A percentile compares a stretch with the other conserved stretches of the same genome.
Evolutionary conservation across 2,329 filamentous ascomycete genomes (phyloP).

Genomic region (Aciculosporium take): DNA sequence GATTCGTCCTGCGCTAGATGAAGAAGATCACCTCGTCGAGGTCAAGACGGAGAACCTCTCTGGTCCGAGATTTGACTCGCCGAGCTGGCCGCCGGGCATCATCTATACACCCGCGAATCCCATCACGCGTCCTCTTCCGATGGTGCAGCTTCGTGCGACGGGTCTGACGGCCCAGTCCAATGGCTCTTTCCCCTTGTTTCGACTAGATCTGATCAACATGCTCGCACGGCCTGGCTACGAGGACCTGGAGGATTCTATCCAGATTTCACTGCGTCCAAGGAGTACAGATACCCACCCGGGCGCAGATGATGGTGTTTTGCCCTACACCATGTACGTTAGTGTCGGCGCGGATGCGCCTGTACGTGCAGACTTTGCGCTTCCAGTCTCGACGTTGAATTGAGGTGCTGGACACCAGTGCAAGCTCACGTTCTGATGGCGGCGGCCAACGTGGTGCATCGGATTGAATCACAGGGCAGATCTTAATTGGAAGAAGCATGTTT

Average conservation of each 20-base stretch:
- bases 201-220: background rate
- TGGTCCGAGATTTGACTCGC: background rate
- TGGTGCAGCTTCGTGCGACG: constrained; percentile 1
- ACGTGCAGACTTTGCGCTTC: background rate
- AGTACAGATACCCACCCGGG: background rate
- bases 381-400: too few species aligned
- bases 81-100: background rate
- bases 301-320: background rate
- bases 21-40: background rate
- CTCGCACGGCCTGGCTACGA: constrained; percentile 1
- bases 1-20: background rate
- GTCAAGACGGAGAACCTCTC: background rate
- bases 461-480: too few species aligned
- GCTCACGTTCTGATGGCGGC: background rate
- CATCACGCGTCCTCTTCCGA: constrained; percentile 2
- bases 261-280: background rate
- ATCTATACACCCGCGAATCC: constrained; percentile 1
- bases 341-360: background rate
- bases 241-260: background rate
- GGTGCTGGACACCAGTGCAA: background rate
- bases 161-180: background rate
- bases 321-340: background rate
- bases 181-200: background rate
- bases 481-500: too few species aligned
- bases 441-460: too few species aligned